Evolutionary conservation across 2,329 filamentous ascomycete species (phyloP), one percentile per base, ranked within the genome.

Genomic region (Trichoderma asperellum): DNA sequence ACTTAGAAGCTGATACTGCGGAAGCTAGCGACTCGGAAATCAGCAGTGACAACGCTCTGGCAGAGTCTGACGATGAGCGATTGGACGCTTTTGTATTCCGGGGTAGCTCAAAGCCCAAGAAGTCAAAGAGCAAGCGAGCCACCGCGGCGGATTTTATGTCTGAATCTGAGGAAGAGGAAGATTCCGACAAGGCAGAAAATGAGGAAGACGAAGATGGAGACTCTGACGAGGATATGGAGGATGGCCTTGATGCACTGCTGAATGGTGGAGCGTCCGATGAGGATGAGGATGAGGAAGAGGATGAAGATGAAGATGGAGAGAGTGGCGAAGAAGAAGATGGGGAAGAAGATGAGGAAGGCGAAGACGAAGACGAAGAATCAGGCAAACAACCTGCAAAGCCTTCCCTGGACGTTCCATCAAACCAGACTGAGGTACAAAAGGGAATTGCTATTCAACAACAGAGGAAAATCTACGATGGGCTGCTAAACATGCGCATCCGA

Each of bases 401-500:
- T 6, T 72, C 73, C 21, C 68, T 77, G 65, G 76, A 75, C 16
- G 67, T 77, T 24, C 76, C 78, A 16, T 78, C 79, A 57, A 79
- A 73, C 58, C 73, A 74, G 57, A 70, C 74, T 29, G 96, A 98
- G 77, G 89, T 91, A 5, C 88, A 90, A 53, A 98, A 98, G 80
- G 96, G 96, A 14, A 82, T 87, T 67, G 95, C 95, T 0, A 92
- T 99, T 47, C 95, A 94, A 75, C 85, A 89, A 69, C 96, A 99
- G 81, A 89, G 94, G 63, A 91, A 90, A 71, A 89, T 91, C 0
- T 99, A 97, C 76, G 95, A 98, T 74, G 88, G 92, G 0, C 87
- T 98, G 0, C 86, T 99, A 37, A 97, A 97, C 80, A 87, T 94
- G 16, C 90, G 96, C 24, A 97, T 99, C 76, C 92, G 95, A 71